Conservation (phyloP, 2,329 filamentous ascomycete species). For the Aspergillus amoenus region DNA sequence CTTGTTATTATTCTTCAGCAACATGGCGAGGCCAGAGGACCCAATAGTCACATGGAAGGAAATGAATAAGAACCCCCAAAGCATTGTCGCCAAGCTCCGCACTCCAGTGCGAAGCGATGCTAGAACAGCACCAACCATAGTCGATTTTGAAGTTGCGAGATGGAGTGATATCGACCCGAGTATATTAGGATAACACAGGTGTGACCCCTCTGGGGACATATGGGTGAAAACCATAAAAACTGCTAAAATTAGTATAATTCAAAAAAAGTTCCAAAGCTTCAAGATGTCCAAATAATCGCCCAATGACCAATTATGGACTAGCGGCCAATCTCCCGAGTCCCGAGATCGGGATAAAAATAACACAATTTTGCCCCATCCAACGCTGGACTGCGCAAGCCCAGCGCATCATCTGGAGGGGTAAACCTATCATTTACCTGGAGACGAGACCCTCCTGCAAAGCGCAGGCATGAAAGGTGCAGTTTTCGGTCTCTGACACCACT, state of each 20-base stretch:
- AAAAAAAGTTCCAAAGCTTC: background rate
- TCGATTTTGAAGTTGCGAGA: constrained; percentile 4
- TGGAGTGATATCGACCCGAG: constrained; percentile 4
- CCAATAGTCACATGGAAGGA: background rate
- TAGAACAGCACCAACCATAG: background rate
- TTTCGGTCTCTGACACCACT: background rate
- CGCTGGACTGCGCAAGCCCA: background rate
- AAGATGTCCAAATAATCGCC: background rate
- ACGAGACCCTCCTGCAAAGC: background rate
- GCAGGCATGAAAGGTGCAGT: background rate
- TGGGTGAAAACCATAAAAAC: background rate
- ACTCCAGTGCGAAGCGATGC: background rate
- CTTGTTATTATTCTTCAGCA: background rate
- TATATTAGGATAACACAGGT: background rate
- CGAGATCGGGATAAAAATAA: constrained; percentile 1
- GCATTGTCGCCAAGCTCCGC: background rate
- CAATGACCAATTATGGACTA: background rate
- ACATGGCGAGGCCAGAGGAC: background rate
- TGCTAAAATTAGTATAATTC: background rate
- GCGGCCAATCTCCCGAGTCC: background rate
- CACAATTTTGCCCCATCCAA: background rate
- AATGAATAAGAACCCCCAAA: background rate
- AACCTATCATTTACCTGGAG: background rate
- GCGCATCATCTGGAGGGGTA: background rate
- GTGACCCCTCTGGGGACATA: background rate